Evolutionary conservation across 2,329 filamentous ascomycete genomes (phyloP), one percentile per base, ranked within the genome.

Genomic region (Purpureocillium lavendulum): DNA sequence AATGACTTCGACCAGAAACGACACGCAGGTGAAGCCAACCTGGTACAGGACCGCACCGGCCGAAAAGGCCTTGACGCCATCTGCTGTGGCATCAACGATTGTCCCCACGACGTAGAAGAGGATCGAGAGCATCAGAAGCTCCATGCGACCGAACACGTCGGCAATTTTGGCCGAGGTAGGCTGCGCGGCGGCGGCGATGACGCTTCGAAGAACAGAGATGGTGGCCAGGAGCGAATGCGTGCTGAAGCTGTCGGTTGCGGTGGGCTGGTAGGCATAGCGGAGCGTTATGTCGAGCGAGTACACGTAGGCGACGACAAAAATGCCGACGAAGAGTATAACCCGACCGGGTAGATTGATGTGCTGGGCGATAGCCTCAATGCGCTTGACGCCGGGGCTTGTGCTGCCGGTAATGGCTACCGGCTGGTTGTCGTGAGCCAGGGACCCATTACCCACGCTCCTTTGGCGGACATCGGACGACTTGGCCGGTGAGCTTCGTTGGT

Each of bases 1-100:
- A 43, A 84, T 69, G 49, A 83, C 74, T 55, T 83, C 77, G 16
- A 82, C 66, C 2, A 83, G 64, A 11, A 83, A 60, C 14, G 79
- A 64, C 18, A 81, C 64, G 48, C 68, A 68, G 10, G 79, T 82
- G 52, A 79, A 82, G 36, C 80, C 80, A 31, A 82, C 64, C 64
- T 72, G 76, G 55, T 80, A 80, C 30, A 81, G 55, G 31, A 80
- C 65, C 28, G 73, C 71, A 18, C 78, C 79, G 4, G 67, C 75
- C 14, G 67, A 65, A 42, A 80, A 82, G 1, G 64, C 58, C 30
- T 67, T 52, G 8, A 80, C 61, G 36, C 65, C 63, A 33, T 53
- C 60, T 1, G 74, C 60, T 2, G 60, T 56, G 9, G 77, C 65
- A 56, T 82, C 74, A 37, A 83, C 53, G 12, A 80, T 65, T 2